Conservation (phyloP, 257 asterid genomes). For the Primulina tabacum region DNA sequence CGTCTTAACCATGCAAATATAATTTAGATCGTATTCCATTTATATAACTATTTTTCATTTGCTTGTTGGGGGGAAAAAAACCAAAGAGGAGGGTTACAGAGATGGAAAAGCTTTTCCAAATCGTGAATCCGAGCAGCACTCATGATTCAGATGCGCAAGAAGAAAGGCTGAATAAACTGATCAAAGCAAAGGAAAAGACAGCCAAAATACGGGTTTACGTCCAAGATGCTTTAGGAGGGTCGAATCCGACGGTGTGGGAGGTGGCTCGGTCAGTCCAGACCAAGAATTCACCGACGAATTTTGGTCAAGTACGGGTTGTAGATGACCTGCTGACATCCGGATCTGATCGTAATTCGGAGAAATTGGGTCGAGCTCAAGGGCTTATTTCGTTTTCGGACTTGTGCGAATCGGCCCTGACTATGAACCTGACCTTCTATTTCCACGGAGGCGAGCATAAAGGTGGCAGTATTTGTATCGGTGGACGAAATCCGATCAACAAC, state of each 20-base stretch:
- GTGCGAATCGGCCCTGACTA: slow-evolving; percentile 24
- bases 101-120: not conserved
- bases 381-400: slow-evolving; percentile 27
- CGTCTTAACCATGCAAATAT: too few species aligned
- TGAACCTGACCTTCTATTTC: slow-evolving; percentile 28
- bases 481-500: slow-evolving; percentile 22
- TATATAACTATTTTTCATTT: too few species aligned
- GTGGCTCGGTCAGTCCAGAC: slow-evolving; percentile 29
- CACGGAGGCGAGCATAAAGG: slow-evolving; percentile 17
- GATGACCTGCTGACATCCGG: slow-evolving; percentile 27
- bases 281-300: slow-evolving; percentile 6
- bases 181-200: slow-evolving; percentile 21
- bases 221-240: slow-evolving; percentile 31
- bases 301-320: slow-evolving; percentile 31
- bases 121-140: not conserved
- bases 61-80: not conserved
- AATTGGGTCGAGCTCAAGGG: slow-evolving; percentile 36
- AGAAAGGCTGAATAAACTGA: slow-evolving; percentile 6
- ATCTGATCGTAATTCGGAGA: slow-evolving; percentile 18
- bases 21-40: not conserved
- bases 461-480: slow-evolving; percentile 24
- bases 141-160: slow-evolving; percentile 3
- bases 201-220: slow-evolving; percentile 31
- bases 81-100: not conserved
- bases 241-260: slow-evolving; percentile 34